phyloP scores from a whole-genome alignment of 148 eudicot genomes.

The Camellia japonica region DNA sequence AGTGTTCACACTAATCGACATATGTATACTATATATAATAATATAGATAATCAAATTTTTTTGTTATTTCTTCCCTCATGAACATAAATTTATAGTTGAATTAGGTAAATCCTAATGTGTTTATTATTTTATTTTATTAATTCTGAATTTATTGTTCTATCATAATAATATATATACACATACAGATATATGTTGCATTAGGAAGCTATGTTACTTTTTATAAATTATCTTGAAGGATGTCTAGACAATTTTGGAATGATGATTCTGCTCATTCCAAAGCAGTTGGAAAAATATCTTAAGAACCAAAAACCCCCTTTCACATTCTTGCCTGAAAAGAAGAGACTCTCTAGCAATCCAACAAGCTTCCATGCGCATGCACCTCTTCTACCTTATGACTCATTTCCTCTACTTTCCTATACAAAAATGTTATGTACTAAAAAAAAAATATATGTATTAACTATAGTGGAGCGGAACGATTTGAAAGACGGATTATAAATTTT shows the following conservation, averaged over 20 bases:
- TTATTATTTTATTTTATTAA: too few species aligned
- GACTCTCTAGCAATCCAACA: constrained; percentile 16
- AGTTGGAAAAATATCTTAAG: constrained; percentile 1
- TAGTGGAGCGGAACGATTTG: too few species aligned
- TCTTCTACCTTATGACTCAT: constrained; percentile 7
- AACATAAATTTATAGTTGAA: too few species aligned
- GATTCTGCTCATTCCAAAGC: constrained; percentile 25
- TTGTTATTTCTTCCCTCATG: too few species aligned
- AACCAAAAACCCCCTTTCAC: constrained; percentile 7
- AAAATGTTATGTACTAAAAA: neutral
- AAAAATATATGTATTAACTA: too few species aligned
- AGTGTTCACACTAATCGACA: too few species aligned
- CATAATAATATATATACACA: too few species aligned
- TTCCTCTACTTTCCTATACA: neutral
- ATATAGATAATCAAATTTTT: too few species aligned
- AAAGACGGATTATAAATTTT: too few species aligned
- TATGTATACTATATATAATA: too few species aligned
- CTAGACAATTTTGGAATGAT: constrained; percentile 17
- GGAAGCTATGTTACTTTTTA: neutral
- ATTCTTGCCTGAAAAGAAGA: constrained; percentile 28
- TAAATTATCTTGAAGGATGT: constrained; percentile 15
- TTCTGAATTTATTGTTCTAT: too few species aligned
- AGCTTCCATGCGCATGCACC: constrained; percentile 29
- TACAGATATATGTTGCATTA: neutral
- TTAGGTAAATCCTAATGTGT: too few species aligned